Percentiles rank a stretch among this genome's conserved stretches.
Conservation (phyloP, 2,329 filamentous ascomycete species). For the Cercospora sp. region DNA sequence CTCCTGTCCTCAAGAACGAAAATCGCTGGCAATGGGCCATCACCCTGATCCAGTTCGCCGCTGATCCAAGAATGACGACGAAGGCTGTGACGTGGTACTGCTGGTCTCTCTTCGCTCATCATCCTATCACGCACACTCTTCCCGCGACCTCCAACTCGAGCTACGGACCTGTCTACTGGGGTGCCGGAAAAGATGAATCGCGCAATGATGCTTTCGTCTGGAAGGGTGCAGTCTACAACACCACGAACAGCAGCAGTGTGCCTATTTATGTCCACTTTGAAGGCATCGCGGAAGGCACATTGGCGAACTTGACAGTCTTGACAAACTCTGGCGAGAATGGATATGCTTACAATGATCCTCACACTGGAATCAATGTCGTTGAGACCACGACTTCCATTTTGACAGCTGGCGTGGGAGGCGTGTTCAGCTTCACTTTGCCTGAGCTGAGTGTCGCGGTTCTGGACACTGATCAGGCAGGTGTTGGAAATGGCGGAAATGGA, state of each 20-base stretch:
- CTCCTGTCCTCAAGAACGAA: slow-evolving; percentile 34
- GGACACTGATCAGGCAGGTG: slow-evolving; percentile 38
- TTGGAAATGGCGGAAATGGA: not conserved
- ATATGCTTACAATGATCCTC: slow-evolving; percentile 30
- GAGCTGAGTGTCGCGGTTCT: slow-evolving; percentile 59
- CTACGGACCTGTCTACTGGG: slow-evolving; percentile 48
- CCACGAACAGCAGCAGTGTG: slow-evolving; percentile 40
- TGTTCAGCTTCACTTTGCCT: slow-evolving; percentile 55
- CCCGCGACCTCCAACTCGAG: slow-evolving; percentile 38
- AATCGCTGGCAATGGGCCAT: slow-evolving; percentile 39
- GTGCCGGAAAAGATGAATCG: slow-evolving; percentile 44
- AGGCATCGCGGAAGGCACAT: slow-evolving; percentile 37
- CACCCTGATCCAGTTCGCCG: slow-evolving; percentile 44
- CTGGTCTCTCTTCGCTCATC: slow-evolving; percentile 45
- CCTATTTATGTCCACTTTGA: slow-evolving; percentile 42
- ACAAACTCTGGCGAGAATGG: slow-evolving; percentile 39
- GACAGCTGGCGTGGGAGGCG: slow-evolving; percentile 49
- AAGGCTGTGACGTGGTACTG: slow-evolving; percentile 37
- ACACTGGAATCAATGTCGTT: slow-evolving; percentile 52
- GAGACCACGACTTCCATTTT: slow-evolving; percentile 44
- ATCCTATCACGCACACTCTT: slow-evolving; percentile 49
- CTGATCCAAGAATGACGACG: slow-evolving; percentile 40
- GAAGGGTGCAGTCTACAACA: slow-evolving; percentile 54
- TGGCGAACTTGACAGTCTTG: slow-evolving; percentile 45
- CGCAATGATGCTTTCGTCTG: slow-evolving; percentile 39